Evolutionary conservation across 2,329 filamentous ascomycete species (phyloP), one percentile per base, ranked within the genome.

Genomic region (Trichoderma endophyticum): DNA sequence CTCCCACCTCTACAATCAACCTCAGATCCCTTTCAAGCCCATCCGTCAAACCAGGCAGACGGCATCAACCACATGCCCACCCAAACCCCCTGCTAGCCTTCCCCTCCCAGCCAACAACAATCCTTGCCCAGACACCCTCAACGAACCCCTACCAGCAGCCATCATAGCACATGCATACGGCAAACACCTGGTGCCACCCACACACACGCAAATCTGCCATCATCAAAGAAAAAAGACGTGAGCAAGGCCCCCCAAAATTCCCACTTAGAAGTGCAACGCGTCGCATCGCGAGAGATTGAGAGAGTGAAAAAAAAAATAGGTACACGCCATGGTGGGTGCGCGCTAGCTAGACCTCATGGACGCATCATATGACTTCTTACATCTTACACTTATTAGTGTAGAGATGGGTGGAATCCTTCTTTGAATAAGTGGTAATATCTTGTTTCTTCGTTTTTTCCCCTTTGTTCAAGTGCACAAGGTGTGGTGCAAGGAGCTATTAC

Each of bases 331-430:
- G 67, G 71, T 74, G 71, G 71, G 71, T 61, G 68, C 70, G n/a
- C 62, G n/a, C 62, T 65, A 57, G 65, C 51, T 24, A 7, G 71
- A 30, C 68, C 73, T 69, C 73, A 74, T 74, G 73, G 65, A 36
- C 73, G 24, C 64, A 60, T 74, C 73, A 74, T 73, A 59, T 74
- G 73, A 74, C 73, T 67, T 51, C 63, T n/a, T 70, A 69, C 73
- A 66, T 73, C 24, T 54, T 57, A 15, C 39, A 63, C 24, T 30
- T 64, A 24, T 73, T 68, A 51, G 61, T 71, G 66, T 26, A 21
- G 28, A 61, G 21, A 15, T 15, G 48, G 7, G 48, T 54, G 21
- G 56, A 4, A 30, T 66, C 30, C 32, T 24, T 11, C 14, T 18
- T 26, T n/a, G 12, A 21, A 15, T n/a, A 8, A 43, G 39, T 12